A percentile compares a stretch with the other conserved stretches of the same genome.
These are phyloP conservation scores for Colletotrichum liriopes DNA, from an alignment of 2,329 filamentous ascomycete species.

Conservation along the genomic window DNA sequence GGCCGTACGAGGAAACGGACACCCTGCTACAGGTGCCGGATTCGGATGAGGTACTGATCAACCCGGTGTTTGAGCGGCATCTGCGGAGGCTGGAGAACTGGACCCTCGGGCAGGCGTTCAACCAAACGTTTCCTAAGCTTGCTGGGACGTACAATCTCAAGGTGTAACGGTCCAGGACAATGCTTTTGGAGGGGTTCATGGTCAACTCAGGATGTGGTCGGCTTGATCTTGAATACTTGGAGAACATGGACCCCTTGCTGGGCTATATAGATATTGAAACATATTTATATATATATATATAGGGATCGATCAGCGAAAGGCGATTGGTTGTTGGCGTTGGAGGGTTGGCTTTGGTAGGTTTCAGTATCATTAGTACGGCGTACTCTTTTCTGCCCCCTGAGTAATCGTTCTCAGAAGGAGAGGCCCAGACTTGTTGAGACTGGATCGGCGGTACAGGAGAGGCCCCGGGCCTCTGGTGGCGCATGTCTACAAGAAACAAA, in stretches of 20 bases:
- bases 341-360: neutral
- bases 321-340: neutral
- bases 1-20: slow-evolving; percentile 84
- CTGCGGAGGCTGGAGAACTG: slow-evolving; percentile 84
- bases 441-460: neutral
- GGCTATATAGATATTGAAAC: neutral
- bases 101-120: slow-evolving; percentile 81
- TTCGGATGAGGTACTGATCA: slow-evolving; percentile 81
- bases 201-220: neutral
- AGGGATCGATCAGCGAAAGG: neutral
- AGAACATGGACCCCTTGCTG: neutral
- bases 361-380: neutral
- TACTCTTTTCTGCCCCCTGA: neutral
- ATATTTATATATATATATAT: neutral
- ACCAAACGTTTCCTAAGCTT: slow-evolving; percentile 74
- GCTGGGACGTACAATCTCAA: slow-evolving; percentile 60
- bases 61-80: slow-evolving; percentile 89
- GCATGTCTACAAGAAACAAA: neutral
- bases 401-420: neutral
- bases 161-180: slow-evolving; percentile 2
- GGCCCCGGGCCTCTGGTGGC: neutral
- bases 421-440: neutral
- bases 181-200: no score
- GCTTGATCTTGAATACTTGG: neutral
- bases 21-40: slow-evolving; percentile 74